A percentile compares a stretch with the other conserved stretches of the same genome.
phyloP scores from a whole-genome alignment of 2,329 filamentous ascomycete species.

The Nigrograna mackinnonii region DNA sequence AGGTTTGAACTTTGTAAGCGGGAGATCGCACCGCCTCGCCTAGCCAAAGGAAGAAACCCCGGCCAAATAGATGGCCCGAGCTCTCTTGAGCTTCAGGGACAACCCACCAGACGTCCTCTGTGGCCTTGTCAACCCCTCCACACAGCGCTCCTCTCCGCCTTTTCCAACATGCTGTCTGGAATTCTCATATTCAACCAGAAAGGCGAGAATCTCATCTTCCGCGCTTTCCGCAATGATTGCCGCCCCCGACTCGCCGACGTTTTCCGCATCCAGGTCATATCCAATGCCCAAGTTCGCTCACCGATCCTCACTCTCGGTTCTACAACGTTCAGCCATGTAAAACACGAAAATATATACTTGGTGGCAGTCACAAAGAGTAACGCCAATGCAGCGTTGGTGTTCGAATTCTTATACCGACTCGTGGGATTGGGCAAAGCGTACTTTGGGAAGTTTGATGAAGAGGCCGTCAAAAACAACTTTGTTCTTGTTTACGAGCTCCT shows the following conservation, averaged over 20 bases:
- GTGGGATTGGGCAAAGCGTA: conserved; percentile 91
- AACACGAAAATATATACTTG: conserved; percentile 98
- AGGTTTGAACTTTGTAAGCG: too few species aligned
- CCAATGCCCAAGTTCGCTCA: conserved; percentile 94
- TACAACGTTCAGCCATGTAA: conserved; percentile 99
- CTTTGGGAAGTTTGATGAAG: conserved; percentile 99
- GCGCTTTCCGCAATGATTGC: conserved; percentile 97
- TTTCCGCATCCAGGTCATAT: conserved; percentile 99
- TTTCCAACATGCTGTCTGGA: conserved; percentile 84
- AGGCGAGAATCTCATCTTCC: conserved; percentile 99
- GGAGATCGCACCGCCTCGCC: too few species aligned
- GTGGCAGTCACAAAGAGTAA: conserved; percentile 99
- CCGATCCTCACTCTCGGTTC: conserved; percentile 96
- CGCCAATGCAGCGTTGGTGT: conserved; percentile 95
- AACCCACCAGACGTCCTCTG: too few species aligned
- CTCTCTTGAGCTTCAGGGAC: too few species aligned
- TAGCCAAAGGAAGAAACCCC: too few species aligned
- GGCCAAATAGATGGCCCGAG: too few species aligned
- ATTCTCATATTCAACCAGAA: conserved; percentile 99
- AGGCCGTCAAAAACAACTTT: conserved; percentile 99
- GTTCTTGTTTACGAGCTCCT: conserved; percentile 96
- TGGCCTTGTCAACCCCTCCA: too few species aligned
- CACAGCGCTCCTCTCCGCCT: too few species aligned
- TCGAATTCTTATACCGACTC: conserved; percentile 95
- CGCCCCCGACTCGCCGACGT: conserved; percentile 96